Conservation (phyloP, 257 asterid species). For the Nicotiana otophora region DNA sequence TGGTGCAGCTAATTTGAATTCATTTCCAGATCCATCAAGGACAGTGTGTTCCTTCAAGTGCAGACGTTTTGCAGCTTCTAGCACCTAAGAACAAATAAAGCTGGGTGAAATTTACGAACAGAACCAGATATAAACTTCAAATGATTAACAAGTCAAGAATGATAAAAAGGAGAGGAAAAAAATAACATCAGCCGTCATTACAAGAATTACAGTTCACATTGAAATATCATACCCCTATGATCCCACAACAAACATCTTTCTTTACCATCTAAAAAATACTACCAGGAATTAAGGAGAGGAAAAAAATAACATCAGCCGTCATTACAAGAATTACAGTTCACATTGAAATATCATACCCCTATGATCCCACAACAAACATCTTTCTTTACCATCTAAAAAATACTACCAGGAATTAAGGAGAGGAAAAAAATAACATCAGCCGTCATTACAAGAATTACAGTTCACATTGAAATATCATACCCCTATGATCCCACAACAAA, state of each 20-base stretch:
- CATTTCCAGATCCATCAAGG: slow-evolving; percentile 80
- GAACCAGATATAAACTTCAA: not conserved
- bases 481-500: not conserved
- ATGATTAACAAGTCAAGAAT: not conserved
- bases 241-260: not conserved
- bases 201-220: not conserved
- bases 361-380: not conserved
- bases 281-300: not conserved
- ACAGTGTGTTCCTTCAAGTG: slow-evolving; percentile 88
- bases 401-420: not conserved
- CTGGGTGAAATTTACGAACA: not conserved
- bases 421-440: not conserved
- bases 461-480: not conserved
- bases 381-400: not conserved
- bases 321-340: not conserved
- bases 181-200: not conserved
- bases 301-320: not conserved
- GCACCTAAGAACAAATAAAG: slow-evolving; percentile 41
- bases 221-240: not conserved
- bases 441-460: not conserved
- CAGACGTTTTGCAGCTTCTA: slow-evolving; percentile 86
- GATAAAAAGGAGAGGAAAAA: not conserved
- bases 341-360: not conserved
- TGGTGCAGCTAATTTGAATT: slow-evolving; percentile 85
- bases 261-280: not conserved